Evolutionary conservation across 2,329 filamentous ascomycete genomes (phyloP).

Genomic region (Stenocarpella maydis): DNA sequence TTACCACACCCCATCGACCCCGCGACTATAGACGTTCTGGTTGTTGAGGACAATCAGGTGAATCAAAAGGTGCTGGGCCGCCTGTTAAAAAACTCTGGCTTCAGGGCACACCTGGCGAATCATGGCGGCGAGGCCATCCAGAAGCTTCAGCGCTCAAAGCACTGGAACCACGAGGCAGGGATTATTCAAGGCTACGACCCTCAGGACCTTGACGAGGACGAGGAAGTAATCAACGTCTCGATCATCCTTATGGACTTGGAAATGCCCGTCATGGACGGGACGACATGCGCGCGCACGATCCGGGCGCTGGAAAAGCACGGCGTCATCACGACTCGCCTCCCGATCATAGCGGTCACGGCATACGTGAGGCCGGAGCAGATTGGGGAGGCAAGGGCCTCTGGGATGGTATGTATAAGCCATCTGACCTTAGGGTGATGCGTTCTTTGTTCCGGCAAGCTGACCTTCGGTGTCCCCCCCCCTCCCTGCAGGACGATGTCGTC

Average conservation of each 20-base stretch:
- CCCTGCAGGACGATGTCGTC: conserved; percentile 72
- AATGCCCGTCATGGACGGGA: conserved; percentile 84
- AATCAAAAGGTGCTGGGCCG: conserved; percentile 71
- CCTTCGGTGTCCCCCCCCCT: neutral
- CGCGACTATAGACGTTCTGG: conserved; percentile 63
- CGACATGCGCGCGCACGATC: conserved; percentile 75
- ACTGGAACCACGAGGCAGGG: conserved; percentile 51
- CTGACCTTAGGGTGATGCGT: neutral
- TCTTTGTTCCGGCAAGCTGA: neutral
- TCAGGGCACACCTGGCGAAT: conserved; percentile 69
- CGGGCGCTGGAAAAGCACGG: conserved; percentile 71
- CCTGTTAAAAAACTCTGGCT: conserved; percentile 67
- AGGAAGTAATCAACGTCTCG: conserved; percentile 62
- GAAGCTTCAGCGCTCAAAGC: conserved; percentile 62
- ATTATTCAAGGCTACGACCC: conserved; percentile 25
- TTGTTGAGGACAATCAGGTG: conserved; percentile 74
- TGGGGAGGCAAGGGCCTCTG: conserved; percentile 72
- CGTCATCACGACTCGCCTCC: conserved; percentile 70
- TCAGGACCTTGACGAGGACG: conserved; percentile 47
- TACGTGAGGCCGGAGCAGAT: conserved; percentile 81
- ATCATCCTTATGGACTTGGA: conserved; percentile 83
- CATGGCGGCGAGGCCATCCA: conserved; percentile 67
- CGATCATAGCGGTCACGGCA: conserved; percentile 84
- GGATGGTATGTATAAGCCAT: conserved; percentile 66
- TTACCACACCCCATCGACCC: conserved; percentile 41